A percentile compares a stretch with the other conserved stretches of the same genome.
Evolutionary conservation across 371 early-diverging fungal species (phyloP).

Genomic region (Mycotypha africana): DNA sequence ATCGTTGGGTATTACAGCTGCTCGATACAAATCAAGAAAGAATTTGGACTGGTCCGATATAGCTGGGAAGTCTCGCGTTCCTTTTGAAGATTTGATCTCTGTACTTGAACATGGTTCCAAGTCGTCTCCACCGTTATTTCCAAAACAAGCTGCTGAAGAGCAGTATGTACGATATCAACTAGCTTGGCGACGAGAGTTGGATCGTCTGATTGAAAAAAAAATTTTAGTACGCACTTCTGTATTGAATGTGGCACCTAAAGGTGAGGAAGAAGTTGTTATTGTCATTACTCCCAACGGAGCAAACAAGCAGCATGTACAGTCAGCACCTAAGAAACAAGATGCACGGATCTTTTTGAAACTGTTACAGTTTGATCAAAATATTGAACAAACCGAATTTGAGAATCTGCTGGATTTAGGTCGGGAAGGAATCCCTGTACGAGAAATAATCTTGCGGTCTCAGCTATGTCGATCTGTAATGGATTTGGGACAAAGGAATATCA

Average conservation of each 20-base stretch:
- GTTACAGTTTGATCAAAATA: slow-evolving; percentile 67
- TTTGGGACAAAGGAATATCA: slow-evolving; percentile 94
- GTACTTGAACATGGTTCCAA: slow-evolving; percentile 64
- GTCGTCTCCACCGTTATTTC: slow-evolving; percentile 63
- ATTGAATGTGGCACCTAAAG: slow-evolving; percentile 68
- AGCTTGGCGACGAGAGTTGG: slow-evolving; percentile 72
- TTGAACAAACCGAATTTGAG: slow-evolving; percentile 64
- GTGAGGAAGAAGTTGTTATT: slow-evolving; percentile 68
- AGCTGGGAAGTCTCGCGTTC: slow-evolving; percentile 43
- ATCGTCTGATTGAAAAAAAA: slow-evolving; percentile 62
- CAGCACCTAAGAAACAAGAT: slow-evolving; percentile 78
- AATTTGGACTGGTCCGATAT: slow-evolving; percentile 38
- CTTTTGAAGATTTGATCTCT: slow-evolving; percentile 57
- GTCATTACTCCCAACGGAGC: slow-evolving; percentile 67
- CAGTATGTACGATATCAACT: slow-evolving; percentile 76
- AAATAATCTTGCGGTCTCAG: slow-evolving; percentile 83
- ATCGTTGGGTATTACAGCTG: slow-evolving; percentile 40
- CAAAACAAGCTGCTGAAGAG: slow-evolving; percentile 74
- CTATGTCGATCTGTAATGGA: slow-evolving; percentile 87
- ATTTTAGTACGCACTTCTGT: slow-evolving; percentile 60
- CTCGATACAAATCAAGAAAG: slow-evolving; percentile 37
- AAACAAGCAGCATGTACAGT: slow-evolving; percentile 55
- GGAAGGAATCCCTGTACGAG: slow-evolving; percentile 84
- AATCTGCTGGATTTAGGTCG: slow-evolving; percentile 55
- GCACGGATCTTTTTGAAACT: slow-evolving; percentile 72